Base-by-base conservation (phyloP, 495 filamentous ascomycete species). In the Pyrenopolyporus hunteri region DNA sequence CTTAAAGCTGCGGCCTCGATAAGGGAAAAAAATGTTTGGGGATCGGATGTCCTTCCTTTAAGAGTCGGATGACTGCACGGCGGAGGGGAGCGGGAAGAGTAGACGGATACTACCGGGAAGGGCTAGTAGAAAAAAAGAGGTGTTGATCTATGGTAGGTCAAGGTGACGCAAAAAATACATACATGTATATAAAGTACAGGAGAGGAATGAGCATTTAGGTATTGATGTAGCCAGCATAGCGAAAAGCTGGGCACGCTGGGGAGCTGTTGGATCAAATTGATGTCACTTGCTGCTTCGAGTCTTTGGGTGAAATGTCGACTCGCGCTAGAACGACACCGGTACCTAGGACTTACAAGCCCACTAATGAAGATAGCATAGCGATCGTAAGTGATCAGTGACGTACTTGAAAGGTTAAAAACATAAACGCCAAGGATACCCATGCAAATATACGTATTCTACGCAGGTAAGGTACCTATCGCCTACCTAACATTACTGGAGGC, bases 231-330 rank as follows among this genome's bases (percentile, higher is more conserved):
- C 47, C 35, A 64, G 47, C 47, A 58, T 53, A 49, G 54, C 14
- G n/a, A n/a, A 59, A 57, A 64, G 61, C 48, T 63, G 51, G 54
- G 43, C 48, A 50, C 28, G 55, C 62, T 37, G 53, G 5, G 42
- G 22, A 64, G 26, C 45, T 42, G 37, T 65, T 65, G 50, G 50
- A 56, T 61, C 57, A 57, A 66, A 53, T 57, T 57, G 63, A 66
- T 66, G 63, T 61, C 57, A 66, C 20, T 57, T 57, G 44, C 50
- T 10, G 35, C 52, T 54, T 43, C 22, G 36, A 43, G 22, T 33
- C 48, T 60, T 58, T 54, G 49, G 61, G 49, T 37, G 28, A 49
- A 31, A 56, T 36, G 37, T 57, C 35, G 29, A 49, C 56, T 55
- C 14, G 44, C 53, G 23, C 62, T 55, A 35, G 42, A 44, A 50